Evolutionary conservation across 306 rosid genomes (phyloP).

Genomic region (Elaeagnus macrophylla): DNA sequence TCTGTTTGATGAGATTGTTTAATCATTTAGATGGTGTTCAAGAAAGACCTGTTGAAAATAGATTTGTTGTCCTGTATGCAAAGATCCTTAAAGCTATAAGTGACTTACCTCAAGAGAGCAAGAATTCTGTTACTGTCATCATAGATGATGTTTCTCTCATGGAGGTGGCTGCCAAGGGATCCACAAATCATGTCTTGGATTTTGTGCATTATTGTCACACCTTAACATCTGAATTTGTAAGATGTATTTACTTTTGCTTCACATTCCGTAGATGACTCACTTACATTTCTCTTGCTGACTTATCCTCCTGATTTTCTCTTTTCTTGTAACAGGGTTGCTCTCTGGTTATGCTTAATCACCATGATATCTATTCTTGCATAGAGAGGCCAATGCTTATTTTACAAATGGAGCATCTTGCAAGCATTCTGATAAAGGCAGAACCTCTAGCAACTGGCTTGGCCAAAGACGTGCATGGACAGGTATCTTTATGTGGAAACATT

Average conservation of each 20-base stretch:
- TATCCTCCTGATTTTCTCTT: slow-evolving; percentile 1
- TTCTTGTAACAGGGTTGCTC: slow-evolving; percentile 58
- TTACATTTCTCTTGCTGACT: slow-evolving; percentile 8
- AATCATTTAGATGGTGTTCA: slow-evolving; percentile 26
- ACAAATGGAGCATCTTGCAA: slow-evolving; percentile 82
- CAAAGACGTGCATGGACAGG: slow-evolving; percentile 98
- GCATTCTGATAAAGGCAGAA: slow-evolving; percentile 59
- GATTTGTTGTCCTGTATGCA: slow-evolving; percentile 57
- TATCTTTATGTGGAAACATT: slow-evolving; percentile 19
- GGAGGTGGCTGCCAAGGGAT: slow-evolving; percentile 82
- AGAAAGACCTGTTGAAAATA: slow-evolving; percentile 30
- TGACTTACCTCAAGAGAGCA: slow-evolving; percentile 39
- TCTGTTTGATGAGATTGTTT: not conserved
- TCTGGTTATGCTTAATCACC: slow-evolving; percentile 62
- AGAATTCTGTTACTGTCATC: slow-evolving; percentile 40
- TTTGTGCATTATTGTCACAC: slow-evolving; percentile 82
- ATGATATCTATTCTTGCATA: slow-evolving; percentile 53
- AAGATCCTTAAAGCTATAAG: slow-evolving; percentile 44
- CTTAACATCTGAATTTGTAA: slow-evolving; percentile 67
- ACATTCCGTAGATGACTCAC: not conserved
- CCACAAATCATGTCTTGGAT: slow-evolving; percentile 62
- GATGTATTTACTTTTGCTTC: slow-evolving; percentile 13
- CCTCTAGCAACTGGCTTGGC: slow-evolving; percentile 94
- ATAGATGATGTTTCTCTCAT: slow-evolving; percentile 72
- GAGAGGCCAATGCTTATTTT: slow-evolving; percentile 52